phyloP scores from a whole-genome alignment of 2,329 filamentous ascomycete species.

The Clonostachys rosea region DNA sequence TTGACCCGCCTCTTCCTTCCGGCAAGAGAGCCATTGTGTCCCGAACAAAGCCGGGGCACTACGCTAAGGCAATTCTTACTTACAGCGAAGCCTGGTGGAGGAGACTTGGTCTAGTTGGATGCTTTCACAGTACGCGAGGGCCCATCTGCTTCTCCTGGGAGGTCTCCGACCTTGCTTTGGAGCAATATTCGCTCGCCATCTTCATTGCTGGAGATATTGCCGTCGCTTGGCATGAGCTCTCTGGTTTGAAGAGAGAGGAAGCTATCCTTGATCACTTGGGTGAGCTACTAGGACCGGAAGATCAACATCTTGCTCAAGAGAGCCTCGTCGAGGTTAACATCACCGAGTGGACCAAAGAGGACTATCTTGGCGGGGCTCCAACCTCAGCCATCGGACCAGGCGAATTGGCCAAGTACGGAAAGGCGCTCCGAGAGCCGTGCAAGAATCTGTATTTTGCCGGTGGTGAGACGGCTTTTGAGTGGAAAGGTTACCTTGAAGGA shows the following conservation, averaged over 20 bases:
- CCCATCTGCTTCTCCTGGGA: constrained; percentile 20
- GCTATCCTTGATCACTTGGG: constrained; percentile 10
- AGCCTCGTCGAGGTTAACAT: constrained; percentile 5
- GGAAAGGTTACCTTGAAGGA: constrained; percentile 18
- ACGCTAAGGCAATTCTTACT: constrained; percentile 28
- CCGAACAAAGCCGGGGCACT: constrained; percentile 23
- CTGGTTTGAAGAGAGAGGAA: constrained; percentile 3
- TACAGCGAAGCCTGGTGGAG: constrained; percentile 42
- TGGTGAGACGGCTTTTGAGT: constrained; percentile 11
- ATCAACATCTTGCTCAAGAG: constrained; percentile 2
- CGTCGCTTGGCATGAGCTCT: constrained; percentile 13
- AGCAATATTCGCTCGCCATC: constrained; percentile 16
- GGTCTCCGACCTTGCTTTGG: constrained; percentile 11
- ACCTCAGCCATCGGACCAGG: constrained; percentile 4
- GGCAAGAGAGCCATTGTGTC: constrained; percentile 16
- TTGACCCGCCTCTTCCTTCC: constrained; percentile 18
- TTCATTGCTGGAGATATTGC: constrained; percentile 25
- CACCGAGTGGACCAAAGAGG: constrained; percentile 10
- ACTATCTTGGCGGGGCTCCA: constrained; percentile 7
- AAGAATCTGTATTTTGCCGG: constrained; percentile 17
- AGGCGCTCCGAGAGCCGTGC: constrained; percentile 17
- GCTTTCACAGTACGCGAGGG: constrained; percentile 24
- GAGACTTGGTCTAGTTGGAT: constrained; percentile 28
- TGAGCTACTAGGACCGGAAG: constrained; percentile 4
- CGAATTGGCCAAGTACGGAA: constrained; percentile 3